A percentile compares a stretch with the other conserved stretches of the same genome.
Conservation (phyloP, 2,329 filamentous ascomycete genomes). For the Pezicula neosporulosa region DNA sequence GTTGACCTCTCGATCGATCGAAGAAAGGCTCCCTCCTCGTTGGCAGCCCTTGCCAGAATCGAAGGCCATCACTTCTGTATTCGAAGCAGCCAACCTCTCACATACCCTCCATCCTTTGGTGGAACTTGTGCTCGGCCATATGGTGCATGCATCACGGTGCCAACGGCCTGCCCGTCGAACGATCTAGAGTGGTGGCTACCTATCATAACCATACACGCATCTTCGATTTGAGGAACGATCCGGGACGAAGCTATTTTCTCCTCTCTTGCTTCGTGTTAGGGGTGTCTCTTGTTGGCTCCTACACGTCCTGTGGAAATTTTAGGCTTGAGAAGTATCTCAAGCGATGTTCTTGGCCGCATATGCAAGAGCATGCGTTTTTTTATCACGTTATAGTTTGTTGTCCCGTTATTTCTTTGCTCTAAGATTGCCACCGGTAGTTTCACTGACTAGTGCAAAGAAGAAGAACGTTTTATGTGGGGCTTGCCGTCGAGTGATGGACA, state of each 20-base stretch:
- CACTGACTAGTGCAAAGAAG: constrained; percentile 15
- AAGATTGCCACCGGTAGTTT: constrained; percentile 9
- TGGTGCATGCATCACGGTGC: not conserved
- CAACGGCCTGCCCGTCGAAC: not conserved
- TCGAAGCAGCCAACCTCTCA: not conserved
- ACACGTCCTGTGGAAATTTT: constrained; percentile 12
- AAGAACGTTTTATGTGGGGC: constrained; percentile 12
- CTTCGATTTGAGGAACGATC: not conserved
- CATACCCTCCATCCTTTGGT: not conserved
- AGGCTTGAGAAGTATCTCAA: constrained; percentile 6
- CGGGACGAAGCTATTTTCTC: not conserved
- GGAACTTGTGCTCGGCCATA: not conserved
- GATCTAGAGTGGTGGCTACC: not conserved
- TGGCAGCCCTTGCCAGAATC: not conserved
- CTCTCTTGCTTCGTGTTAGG: not conserved
- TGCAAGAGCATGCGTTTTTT: constrained; percentile 13
- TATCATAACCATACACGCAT: constrained; percentile 1
- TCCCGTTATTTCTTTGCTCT: constrained; percentile 18
- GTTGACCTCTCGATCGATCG: not conserved
- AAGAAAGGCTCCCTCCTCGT: not conserved
- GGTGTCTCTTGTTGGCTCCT: not conserved
- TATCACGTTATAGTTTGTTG: constrained; percentile 26
- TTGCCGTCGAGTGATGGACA: constrained; percentile 12
- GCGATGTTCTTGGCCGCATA: constrained; percentile 12
- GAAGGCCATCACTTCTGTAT: not conserved